Base-by-base conservation (phyloP, 495 filamentous ascomycete species). In the Penicillium fimorum region DNA sequence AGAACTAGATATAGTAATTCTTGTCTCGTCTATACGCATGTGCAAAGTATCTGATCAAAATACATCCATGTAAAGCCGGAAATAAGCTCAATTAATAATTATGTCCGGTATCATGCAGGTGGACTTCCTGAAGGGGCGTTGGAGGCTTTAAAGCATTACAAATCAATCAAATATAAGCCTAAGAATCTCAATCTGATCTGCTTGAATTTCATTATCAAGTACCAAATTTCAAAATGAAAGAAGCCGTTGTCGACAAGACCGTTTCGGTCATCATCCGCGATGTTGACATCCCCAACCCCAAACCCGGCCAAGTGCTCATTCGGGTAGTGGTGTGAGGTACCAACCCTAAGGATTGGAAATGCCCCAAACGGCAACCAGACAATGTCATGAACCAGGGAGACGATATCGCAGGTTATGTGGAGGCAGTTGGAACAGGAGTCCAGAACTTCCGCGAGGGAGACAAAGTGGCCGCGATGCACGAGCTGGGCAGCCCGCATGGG, bases 311-410 rank as follows among this genome's bases (percentile, higher is more conserved):
- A 55, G 73, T 92, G 24, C 76, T 92, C 15, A 92, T 88, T 61
- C 83, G 84, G 55, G 86, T 91, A 35, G 71, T 87, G 11, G 83
- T 85, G 6, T 80, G 78, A 38, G 87, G 86, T 18, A 84, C 82
- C 20, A 92, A 92, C 66, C 90, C 90, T 3, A 92, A 92, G 64
- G 90, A 93, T 71, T 90, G 87, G 88, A 90, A 87, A 60, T 29
- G 70, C 2, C 73, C 78, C 1, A 59, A 67, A 41, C 69, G 57
- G 56, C 47, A 55, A 12, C 42, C 61, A 1, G 50, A 66, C 11
- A 10, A 38, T n/a, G 55, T 49, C 3, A 20, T 65, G 5, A 90
- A 91, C 69, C 61, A 73, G 46, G 88, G 88, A 35, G 87, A 92
- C 67, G 88, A 91, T 63, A 87, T 91, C 50, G 85, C 87, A 11